Base-by-base conservation (phyloP, 2,329 filamentous ascomycete genomes). In the Orbilia javanica region DNA sequence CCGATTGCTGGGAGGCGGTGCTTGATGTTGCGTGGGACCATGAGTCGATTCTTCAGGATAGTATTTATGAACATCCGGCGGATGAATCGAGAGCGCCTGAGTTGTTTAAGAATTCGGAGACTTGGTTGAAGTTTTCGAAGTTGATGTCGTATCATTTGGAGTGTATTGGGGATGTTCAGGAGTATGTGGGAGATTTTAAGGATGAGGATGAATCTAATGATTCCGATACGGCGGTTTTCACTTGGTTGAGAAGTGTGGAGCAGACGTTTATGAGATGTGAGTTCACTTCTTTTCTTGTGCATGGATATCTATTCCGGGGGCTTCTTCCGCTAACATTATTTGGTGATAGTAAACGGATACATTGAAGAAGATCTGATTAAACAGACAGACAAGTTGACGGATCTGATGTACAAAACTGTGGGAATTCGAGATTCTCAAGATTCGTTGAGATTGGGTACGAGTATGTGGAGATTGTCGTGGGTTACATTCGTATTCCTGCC, bases 71-170 rank as follows among this genome's bases (percentile, higher is more conserved):
- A 34, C 86, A 86, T 36, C 87, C 87, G 0, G 86, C 87, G 2
- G 87, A 88, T 64, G 87, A 88, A 79, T 86, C 84, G 8, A 84
- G 87, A 1, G 87, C 87, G 0, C 86, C 86, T 1, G 86, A 88
- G 74, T 82, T 88, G 6, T 88, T 87, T 86, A 84, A 83, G 11
- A 87, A 88, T 79, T 86, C 85, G 25, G 85, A 84, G 15, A 80
- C 85, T 8, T 88, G 87, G 87, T 83, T 87, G n/a, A 87, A 86
- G 72, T 84, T 87, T 8, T 86, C 88, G 79, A 87, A 87, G 46
- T 81, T 88, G 48, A 84, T 88, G 80, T 87, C 85, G 81, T 84
- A 87, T 11, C 87, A 88, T 77, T 82, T 84, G 22, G 86, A 87
- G 34, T 79, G 75, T 36, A 73, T 79, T 46, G 75, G 70, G 7